Conservation (phyloP, 805 yeast genomes). For the Yamadazyma sp. region DNA sequence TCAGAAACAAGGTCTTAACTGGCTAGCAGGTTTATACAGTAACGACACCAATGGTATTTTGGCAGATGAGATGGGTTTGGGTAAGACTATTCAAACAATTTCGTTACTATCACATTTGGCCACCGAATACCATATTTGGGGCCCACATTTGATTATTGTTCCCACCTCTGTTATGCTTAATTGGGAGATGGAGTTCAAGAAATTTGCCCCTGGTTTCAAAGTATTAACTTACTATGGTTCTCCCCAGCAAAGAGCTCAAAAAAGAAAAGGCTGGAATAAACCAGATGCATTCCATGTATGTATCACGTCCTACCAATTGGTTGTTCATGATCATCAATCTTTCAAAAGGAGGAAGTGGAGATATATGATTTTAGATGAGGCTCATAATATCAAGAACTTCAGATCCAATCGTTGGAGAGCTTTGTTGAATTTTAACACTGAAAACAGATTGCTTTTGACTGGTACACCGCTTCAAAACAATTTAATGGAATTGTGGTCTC, state of each 20-base stretch:
- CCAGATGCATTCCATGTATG: slow-evolving; percentile 96
- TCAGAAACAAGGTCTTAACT: slow-evolving; percentile 94
- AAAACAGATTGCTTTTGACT: slow-evolving; percentile 79
- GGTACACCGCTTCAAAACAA: slow-evolving; percentile 98
- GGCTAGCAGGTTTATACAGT: slow-evolving; percentile 93
- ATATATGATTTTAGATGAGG: slow-evolving; percentile 96
- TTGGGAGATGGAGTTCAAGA: slow-evolving; percentile 99
- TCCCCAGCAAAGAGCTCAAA: slow-evolving; percentile 94
- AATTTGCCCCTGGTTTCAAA: slow-evolving; percentile 97
- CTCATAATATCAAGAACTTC: slow-evolving; percentile 95
- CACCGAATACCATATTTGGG: slow-evolving; percentile 93
- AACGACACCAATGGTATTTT: slow-evolving; percentile 93
- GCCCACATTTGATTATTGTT: slow-evolving; percentile 94
- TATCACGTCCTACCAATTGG: slow-evolving; percentile 94
- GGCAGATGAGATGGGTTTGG: slow-evolving; percentile 99
- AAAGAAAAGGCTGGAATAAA: slow-evolving; percentile 96
- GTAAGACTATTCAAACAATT: slow-evolving; percentile 95
- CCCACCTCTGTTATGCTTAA: slow-evolving; percentile 97
- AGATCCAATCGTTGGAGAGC: slow-evolving; percentile 98
- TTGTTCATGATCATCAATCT: slow-evolving; percentile 95
- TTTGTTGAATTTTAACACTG: slow-evolving; percentile 87
- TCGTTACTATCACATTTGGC: slow-evolving; percentile 84
- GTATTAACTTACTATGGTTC: slow-evolving; percentile 94
- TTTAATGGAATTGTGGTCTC: slow-evolving; percentile 93
- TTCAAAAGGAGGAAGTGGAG: slow-evolving; percentile 92